Evolutionary conservation across 129 eudicot species (phyloP).

Genomic region (Lonicera japonica): DNA sequence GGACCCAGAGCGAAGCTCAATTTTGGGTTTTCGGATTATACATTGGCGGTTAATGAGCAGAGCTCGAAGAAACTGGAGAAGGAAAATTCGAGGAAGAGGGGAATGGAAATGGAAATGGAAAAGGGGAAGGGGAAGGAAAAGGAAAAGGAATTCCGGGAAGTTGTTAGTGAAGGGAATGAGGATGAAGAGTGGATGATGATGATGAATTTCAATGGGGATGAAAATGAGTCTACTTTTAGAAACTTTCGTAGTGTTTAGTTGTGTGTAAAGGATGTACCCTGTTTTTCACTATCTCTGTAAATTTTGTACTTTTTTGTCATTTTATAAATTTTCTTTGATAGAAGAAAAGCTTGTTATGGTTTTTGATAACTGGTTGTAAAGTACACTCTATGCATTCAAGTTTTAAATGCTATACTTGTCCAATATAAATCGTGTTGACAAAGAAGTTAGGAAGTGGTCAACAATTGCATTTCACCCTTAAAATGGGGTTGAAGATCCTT

Average conservation of each 20-base stretch:
- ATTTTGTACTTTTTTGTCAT: too few species aligned
- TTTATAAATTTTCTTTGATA: background rate
- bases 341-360: background rate
- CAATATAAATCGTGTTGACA: too few species aligned
- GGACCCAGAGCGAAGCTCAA: conserved; percentile 43
- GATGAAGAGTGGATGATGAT: conserved; percentile 57
- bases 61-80: background rate
- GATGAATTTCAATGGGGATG: conserved; percentile 42
- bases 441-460: too few species aligned
- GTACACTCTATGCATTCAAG: too few species aligned
- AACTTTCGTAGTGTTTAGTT: conserved; percentile 31
- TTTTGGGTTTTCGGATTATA: conserved; percentile 31
- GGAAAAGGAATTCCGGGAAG: conserved; percentile 32
- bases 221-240: conserved; percentile 44
- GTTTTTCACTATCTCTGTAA: too few species aligned
- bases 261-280: background rate
- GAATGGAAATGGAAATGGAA: background rate
- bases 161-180: conserved; percentile 35
- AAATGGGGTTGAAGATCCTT: too few species aligned
- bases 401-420: too few species aligned
- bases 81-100: background rate
- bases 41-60: background rate
- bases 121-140: conserved; percentile 19
- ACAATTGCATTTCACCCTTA: too few species aligned
- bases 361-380: too few species aligned